A percentile compares a stretch with the other conserved stretches of the same genome.
Evolutionary conservation across 2,329 filamentous ascomycete genomes (phyloP).

Genomic region (Xylogone sp.): DNA sequence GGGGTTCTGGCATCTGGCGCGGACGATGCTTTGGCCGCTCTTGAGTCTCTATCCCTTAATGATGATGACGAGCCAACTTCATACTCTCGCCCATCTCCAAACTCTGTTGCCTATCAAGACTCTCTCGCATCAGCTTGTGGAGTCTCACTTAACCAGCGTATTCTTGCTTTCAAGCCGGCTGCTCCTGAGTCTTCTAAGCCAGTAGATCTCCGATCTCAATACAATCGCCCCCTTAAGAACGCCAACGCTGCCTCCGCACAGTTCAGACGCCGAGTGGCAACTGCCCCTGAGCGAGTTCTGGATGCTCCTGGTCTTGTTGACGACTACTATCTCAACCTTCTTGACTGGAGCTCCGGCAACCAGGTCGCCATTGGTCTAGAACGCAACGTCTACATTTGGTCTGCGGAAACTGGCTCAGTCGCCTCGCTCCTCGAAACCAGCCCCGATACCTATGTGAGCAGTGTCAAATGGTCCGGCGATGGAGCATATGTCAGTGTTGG

Average conservation of each 20-base stretch:
- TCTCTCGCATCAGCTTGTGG: constrained; percentile 88
- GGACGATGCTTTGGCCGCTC: constrained; percentile 73
- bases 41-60: constrained; percentile 73
- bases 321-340: constrained; percentile 97
- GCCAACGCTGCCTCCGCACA: constrained; percentile 72
- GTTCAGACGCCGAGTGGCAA: constrained; percentile 87
- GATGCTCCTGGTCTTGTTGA: constrained; percentile 95
- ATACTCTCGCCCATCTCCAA: constrained; percentile 78
- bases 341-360: constrained; percentile 97
- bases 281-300: constrained; percentile 90
- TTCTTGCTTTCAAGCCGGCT: constrained; percentile 96
- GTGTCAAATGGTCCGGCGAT: constrained; percentile 97
- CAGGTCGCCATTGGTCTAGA: constrained; percentile 97
- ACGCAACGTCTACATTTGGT: constrained; percentile 98
- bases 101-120: constrained; percentile 87
- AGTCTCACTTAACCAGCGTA: constrained; percentile 88
- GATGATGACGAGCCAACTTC: constrained; percentile 65
- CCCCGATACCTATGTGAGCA: constrained; percentile 92
- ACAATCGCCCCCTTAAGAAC: constrained; percentile 91
- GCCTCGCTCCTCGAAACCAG: constrained; percentile 83
- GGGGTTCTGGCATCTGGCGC: constrained; percentile 65
- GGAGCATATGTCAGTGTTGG: constrained; percentile 95
- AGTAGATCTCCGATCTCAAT: constrained; percentile 94
- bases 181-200: constrained; percentile 98
- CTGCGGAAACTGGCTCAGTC: constrained; percentile 87